Conservation (phyloP, 306 rosid genomes). For the Acacia crassicarpa region DNA sequence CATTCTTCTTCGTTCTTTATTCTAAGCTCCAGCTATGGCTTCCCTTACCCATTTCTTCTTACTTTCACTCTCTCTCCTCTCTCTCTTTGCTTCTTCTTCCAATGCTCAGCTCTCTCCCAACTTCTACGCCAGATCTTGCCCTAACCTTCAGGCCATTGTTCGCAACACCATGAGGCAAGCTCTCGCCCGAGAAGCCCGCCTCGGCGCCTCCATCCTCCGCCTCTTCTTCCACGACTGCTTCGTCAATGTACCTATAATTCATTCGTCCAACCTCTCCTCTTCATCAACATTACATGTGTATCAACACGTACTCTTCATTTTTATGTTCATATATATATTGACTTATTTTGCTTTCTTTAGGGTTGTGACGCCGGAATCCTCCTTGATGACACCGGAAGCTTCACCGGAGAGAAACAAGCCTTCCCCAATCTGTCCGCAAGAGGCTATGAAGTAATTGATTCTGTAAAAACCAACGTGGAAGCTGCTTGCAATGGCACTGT, state of each 20-base stretch:
- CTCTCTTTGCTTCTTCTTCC: constrained; percentile 33
- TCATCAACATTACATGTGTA: no score
- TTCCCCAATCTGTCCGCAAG: constrained; percentile 56
- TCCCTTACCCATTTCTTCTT: constrained; percentile 19
- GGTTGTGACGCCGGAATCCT: constrained; percentile 78
- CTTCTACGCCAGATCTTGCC: constrained; percentile 62
- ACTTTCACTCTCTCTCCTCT: constrained; percentile 26
- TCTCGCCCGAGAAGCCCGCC: constrained; percentile 43
- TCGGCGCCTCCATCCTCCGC: constrained; percentile 83
- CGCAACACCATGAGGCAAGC: constrained; percentile 49
- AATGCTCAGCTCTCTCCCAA: constrained; percentile 59
- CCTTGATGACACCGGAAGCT: constrained; percentile 60
- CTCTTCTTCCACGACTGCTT: constrained; percentile 92
- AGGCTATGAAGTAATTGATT: constrained; percentile 76
- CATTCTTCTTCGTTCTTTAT: not conserved
- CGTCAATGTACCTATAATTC: constrained; percentile 46
- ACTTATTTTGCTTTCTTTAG: constrained; percentile 25
- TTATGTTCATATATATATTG: not conserved
- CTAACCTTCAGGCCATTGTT: constrained; percentile 51
- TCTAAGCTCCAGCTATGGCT: constrained; percentile 35
- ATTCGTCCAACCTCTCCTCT: not conserved
- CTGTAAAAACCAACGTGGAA: constrained; percentile 66
- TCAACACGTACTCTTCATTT: not conserved
- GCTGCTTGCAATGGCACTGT: constrained; percentile 66
- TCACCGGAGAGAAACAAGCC: constrained; percentile 76